Base-by-base conservation (phyloP, 768 basidiomycete species). In the Mrakia frigida region DNA sequence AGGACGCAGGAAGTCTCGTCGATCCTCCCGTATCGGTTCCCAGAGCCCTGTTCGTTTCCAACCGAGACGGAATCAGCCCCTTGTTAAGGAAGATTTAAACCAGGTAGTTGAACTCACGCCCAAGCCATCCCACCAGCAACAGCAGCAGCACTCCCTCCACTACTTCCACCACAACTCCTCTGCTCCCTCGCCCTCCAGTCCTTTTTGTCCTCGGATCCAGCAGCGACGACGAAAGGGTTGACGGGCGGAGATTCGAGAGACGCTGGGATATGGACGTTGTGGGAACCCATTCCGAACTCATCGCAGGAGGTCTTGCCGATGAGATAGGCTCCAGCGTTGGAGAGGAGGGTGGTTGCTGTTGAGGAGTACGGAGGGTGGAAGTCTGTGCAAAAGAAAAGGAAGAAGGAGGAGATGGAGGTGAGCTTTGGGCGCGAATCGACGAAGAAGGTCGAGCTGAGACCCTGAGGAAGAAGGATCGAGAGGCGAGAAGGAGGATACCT, bases 241-340 rank as follows among this genome's bases (percentile, higher is more conserved):
- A 65, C 18, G 9, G 76, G 76, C 18, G 72, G 71, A 23, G 60
- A 41, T 16, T 37, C 46, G 46, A 78, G 14, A 13, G 61, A 80
- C 93, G 87, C 7, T 87, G 83, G 81, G 93, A 95, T 78, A 91
- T 84, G 2, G 94, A 98, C 25, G 91, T 93, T 78, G 56, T 79
- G 89, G 28, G 76, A 94, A 91, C 96, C 96, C 96, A 98, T 98
- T 1, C 96, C 96, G 83, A 98, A 98, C 83, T 98, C 95, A 82
- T 99, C 96, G 82, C 93, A 93, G 81, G 96, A 95, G 0, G 94
- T 90, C 84, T 97, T 97, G 1, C 94, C 96, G 2, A 91, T 81
- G 16, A 98, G 87, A 25, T 88, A 83, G 0, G 90, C 93, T 0
- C 93, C 94, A 0, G 86, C 84, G 0, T 85, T 78, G 0, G 86